phyloP scores from a whole-genome alignment of 768 basidiomycete species.

The Suillus bovinus region DNA sequence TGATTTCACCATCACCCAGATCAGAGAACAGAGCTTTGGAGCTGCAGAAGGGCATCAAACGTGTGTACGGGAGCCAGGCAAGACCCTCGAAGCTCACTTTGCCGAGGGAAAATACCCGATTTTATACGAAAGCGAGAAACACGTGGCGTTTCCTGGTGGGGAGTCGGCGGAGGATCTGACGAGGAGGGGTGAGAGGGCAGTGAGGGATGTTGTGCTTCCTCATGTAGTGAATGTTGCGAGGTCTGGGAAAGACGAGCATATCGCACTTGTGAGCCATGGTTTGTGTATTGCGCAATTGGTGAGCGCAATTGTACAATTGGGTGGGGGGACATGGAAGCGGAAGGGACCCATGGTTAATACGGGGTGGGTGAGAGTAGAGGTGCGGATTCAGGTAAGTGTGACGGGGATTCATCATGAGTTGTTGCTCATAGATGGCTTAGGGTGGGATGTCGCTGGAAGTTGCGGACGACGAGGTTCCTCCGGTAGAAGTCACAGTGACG shows the following conservation, averaged over 20 bases:
- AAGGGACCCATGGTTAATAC: conserved; percentile 53
- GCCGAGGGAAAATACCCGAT: conserved; percentile 54
- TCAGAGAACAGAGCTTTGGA: conserved; percentile 69
- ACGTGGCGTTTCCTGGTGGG: conserved; percentile 59
- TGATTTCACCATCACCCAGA: conserved; percentile 41
- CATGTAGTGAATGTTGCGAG: conserved; percentile 49
- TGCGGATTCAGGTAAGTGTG: conserved; percentile 46
- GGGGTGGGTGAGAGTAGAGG: conserved; percentile 60
- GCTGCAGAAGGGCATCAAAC: conserved; percentile 65
- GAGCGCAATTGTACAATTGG: conserved; percentile 47
- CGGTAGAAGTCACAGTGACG: conserved; percentile 45
- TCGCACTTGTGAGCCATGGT: conserved; percentile 78
- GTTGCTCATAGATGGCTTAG: conserved; percentile 21
- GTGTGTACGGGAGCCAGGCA: conserved; percentile 23
- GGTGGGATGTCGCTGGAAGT: conserved; percentile 26
- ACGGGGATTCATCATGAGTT: neutral
- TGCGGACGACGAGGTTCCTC: conserved; percentile 28
- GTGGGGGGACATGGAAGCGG: conserved; percentile 24
- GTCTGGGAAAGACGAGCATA: conserved; percentile 42
- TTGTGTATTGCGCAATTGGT: conserved; percentile 65
- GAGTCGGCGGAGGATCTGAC: conserved; percentile 69
- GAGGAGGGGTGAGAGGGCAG: conserved; percentile 49
- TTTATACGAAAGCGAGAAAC: conserved; percentile 35
- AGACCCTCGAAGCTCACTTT: conserved; percentile 47
- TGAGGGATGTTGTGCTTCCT: conserved; percentile 52